These are phyloP conservation scores for Nannizziopsis barbatae DNA, from an alignment of 2,329 filamentous ascomycete genomes.

Conservation along the genomic window DNA sequence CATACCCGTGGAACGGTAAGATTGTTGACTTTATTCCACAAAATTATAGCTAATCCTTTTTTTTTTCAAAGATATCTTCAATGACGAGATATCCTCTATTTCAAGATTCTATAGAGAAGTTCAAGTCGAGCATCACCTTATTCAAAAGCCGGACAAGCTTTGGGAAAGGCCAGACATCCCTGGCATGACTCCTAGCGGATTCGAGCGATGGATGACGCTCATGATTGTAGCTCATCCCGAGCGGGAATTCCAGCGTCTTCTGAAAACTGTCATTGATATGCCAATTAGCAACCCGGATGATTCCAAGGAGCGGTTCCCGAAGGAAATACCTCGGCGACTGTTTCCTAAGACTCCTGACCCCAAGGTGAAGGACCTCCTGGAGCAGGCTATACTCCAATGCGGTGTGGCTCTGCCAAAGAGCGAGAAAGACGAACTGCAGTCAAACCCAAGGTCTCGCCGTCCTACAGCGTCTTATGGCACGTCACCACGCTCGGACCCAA, in stretches of 20 bases:
- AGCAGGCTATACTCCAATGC: constrained; percentile 47
- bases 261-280: constrained; percentile 56
- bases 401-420: constrained; percentile 37
- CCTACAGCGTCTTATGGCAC: neutral
- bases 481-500: constrained; percentile 13
- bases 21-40: neutral
- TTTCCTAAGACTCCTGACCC: constrained; percentile 53
- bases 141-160: constrained; percentile 40
- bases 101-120: constrained; percentile 48
- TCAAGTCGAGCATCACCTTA: constrained; percentile 51
- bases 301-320: constrained; percentile 62
- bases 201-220: constrained; percentile 58
- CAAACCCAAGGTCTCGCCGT: constrained; percentile 20
- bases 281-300: constrained; percentile 58
- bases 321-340: constrained; percentile 61
- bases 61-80: constrained; percentile 45
- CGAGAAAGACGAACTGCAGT: constrained; percentile 21
- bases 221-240: constrained; percentile 68
- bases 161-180: constrained; percentile 49
- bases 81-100: constrained; percentile 43
- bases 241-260: constrained; percentile 58
- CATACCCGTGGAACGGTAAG: constrained; percentile 57
- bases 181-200: constrained; percentile 55
- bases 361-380: constrained; percentile 48
- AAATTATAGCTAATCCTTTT: constrained; percentile 2